Evolutionary conservation across 768 basidiomycete genomes (phyloP), one percentile per base, ranked within the genome.

Genomic region (Tremella fuciformis): DNA sequence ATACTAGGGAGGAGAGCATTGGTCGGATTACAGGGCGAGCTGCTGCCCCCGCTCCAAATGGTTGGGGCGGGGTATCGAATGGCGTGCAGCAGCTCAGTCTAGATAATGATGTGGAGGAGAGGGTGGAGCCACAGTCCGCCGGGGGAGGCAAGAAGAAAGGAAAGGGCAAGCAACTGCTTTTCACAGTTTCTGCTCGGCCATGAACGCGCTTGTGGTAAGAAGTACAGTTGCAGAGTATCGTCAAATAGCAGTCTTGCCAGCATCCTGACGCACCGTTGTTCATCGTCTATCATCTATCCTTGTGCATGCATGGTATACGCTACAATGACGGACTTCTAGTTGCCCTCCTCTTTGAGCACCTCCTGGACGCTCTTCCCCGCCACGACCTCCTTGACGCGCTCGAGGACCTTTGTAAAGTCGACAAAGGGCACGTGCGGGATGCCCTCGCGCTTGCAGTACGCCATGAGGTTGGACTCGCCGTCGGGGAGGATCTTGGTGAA

Each of bases 401-500:
- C 80, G 67, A 79, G 67, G 41, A 76, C 70, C 41, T 66, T 68
- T 55, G 63, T 71, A 64, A 75, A 93, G 70, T 90, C 83, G 38
- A 77, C 69, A 75, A 97, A 96, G 1, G 88, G 77, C 34, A 90
- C 80, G 73, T 92, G 90, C 59, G 82, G 82, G 66, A 98, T 92
- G 11, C 83, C 81, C 64, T 91, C 84, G 58, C 84, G 81, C 51
- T 79, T 82, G 80, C 93, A 97, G 78, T 90, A 94, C 13, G 81
- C 81, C 56, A 86, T 85, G 11, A 99, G 81, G 71, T 97, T 92
- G 70, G 93, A 96, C 65, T 73, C 69, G 26, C 76, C 76, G 82
- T 81, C 71, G 0, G 69, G 63, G 61, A 75, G 73, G 55, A 77
- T 70, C 77, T 97, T 98, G 62, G 93, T 91, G 72, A 98, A 97